Percentiles rank a stretch among this genome's conserved stretches.
Evolutionary conservation across 2,329 filamentous ascomycete genomes (phyloP).

Genomic region (Metarhizium album): DNA sequence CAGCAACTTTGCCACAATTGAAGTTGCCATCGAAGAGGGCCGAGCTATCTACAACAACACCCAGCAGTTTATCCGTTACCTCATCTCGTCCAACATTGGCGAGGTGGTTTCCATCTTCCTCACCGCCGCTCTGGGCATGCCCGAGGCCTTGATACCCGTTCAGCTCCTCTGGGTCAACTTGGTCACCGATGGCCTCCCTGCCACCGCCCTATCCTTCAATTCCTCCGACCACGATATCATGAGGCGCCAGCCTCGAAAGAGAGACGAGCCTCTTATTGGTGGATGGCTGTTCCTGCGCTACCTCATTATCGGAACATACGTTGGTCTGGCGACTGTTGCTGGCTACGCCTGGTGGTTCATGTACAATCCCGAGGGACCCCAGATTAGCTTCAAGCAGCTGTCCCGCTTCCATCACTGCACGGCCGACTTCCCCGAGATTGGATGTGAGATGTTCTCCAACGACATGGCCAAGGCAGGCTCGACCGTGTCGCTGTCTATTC

Average conservation of each 20-base stretch:
- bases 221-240: constrained; percentile 98
- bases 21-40: constrained; percentile 90
- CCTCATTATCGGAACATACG: constrained; percentile 90
- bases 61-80: constrained; percentile 97
- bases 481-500: constrained; percentile 80
- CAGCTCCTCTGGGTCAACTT: constrained; percentile 98
- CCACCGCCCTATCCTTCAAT: constrained; percentile 95
- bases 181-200: constrained; percentile 92
- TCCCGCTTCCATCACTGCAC: constrained; percentile 91
- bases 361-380: constrained; percentile 81
- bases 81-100: constrained; percentile 98
- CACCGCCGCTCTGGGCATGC: constrained; percentile 92
- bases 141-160: constrained; percentile 91
- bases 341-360: constrained; percentile 99
- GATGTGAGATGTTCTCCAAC: constrained; percentile 84
- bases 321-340: constrained; percentile 86
- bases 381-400: constrained; percentile 84
- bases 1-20: constrained; percentile 98
- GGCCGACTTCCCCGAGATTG: constrained; percentile 74
- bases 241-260: constrained; percentile 81
- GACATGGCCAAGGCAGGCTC: constrained; percentile 81
- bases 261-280: constrained; percentile 83
- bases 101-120: constrained; percentile 99
- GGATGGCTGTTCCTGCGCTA: constrained; percentile 98
- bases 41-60: constrained; percentile 99